These are phyloP conservation scores for Vicia villosa DNA, from an alignment of 306 rosid genomes.

Conservation along the genomic window DNA sequence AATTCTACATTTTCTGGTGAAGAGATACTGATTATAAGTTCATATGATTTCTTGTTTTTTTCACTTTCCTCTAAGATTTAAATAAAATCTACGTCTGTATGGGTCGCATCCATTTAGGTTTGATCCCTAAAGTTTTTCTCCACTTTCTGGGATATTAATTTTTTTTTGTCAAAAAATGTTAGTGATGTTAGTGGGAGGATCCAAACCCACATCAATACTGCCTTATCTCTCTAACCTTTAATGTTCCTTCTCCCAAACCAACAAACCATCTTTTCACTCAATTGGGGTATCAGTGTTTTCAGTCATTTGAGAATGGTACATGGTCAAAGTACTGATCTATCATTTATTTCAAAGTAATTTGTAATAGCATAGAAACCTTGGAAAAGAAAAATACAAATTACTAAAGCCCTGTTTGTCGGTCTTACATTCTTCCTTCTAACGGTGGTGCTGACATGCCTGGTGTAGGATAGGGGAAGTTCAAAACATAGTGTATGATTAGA, in stretches of 20 bases:
- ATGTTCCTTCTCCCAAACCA: not conserved
- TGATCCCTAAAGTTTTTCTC: not conserved
- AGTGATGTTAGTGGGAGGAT: not conserved
- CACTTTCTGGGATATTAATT: not conserved
- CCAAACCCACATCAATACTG: not conserved
- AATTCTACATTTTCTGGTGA: not conserved
- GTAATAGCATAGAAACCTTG: too few relatives aligned
- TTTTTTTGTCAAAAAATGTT: not conserved
- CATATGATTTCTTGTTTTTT: not conserved
- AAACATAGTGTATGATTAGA: not conserved
- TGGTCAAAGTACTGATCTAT: not conserved
- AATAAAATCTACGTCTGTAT: not conserved
- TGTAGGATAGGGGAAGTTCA: not conserved
- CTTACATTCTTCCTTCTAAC: too few relatives aligned
- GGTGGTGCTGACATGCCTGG: not conserved
- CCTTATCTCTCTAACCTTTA: not conserved
- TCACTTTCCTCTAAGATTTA: not conserved
- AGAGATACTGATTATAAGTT: not conserved
- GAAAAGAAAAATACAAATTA: too few relatives aligned
- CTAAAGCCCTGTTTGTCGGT: too few relatives aligned
- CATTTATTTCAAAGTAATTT: not conserved
- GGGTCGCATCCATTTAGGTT: not conserved
- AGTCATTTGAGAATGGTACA: not conserved
- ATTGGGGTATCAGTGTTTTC: not conserved
- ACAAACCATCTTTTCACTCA: not conserved